phyloP scores from a whole-genome alignment of 2,329 filamentous ascomycete species.

The Escovopsis sp. region DNA sequence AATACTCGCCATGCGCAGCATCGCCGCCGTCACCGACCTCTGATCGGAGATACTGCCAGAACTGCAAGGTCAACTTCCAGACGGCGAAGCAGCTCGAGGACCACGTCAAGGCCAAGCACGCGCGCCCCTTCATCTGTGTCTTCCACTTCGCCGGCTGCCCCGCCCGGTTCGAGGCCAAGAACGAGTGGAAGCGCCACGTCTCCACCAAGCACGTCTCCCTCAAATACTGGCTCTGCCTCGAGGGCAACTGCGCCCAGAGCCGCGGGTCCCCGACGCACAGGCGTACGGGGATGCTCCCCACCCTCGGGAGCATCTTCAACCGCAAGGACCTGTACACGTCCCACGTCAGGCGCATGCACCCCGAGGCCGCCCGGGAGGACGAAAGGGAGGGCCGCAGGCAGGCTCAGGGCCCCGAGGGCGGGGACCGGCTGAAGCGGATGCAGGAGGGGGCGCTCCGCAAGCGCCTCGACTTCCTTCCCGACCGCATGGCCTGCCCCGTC shows the following conservation, averaged over 20 bases:
- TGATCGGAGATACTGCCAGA: constrained; percentile 6
- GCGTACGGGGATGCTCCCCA: constrained; percentile 15
- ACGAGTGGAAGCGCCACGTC: constrained; percentile 92
- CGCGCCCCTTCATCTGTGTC: constrained; percentile 57
- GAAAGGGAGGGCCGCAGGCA: too few relatives aligned
- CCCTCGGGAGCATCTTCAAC: constrained; percentile 59
- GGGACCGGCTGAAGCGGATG: constrained; percentile 39
- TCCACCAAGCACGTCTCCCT: constrained; percentile 64
- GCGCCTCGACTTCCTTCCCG: constrained; percentile 50
- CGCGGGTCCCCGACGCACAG: constrained; percentile 10
- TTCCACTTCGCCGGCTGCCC: constrained; percentile 65
- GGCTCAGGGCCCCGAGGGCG: constrained; percentile 30
- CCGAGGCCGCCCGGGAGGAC: too few relatives aligned
- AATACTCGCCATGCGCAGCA: neutral
- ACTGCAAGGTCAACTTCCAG: constrained; percentile 23
- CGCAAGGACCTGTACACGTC: constrained; percentile 86
- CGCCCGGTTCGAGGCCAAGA: constrained; percentile 64
- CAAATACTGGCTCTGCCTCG: constrained; percentile 60
- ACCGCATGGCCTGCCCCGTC: constrained; percentile 45
- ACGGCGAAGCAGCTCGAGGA: constrained; percentile 30
- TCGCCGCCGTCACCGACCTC: neutral
- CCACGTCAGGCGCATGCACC: constrained; percentile 77
- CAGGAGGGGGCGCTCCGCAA: constrained; percentile 43
- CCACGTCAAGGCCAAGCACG: constrained; percentile 36
- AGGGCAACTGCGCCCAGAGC: constrained; percentile 36